Evolutionary conservation across 805 yeast species (phyloP).

Genomic region (Suhomyces pyralidae): DNA sequence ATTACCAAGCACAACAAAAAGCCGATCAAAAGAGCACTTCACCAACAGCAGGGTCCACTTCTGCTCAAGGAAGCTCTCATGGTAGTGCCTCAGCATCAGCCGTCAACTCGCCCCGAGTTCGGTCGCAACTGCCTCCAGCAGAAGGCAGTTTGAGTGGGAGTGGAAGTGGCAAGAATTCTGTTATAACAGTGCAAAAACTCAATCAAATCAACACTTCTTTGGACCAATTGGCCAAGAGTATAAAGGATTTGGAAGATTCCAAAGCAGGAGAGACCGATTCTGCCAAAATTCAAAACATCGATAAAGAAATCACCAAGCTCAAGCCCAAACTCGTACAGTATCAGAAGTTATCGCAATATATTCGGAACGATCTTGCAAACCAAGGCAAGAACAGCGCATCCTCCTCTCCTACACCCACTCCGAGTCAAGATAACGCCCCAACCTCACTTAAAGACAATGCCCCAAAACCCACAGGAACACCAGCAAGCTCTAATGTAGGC

Average conservation of each 20-base stretch:
- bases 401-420: slow-evolving; percentile 1
- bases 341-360: slow-evolving; percentile 20
- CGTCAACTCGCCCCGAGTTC: slow-evolving; percentile 1
- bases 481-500: neutral
- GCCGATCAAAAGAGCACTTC: slow-evolving; percentile 6
- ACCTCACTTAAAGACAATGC: neutral
- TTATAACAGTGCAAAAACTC: slow-evolving; percentile 17
- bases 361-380: slow-evolving; percentile 20
- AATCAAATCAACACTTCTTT: slow-evolving; percentile 21
- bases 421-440: neutral
- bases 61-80: neutral
- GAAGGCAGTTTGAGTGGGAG: neutral
- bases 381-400: slow-evolving; percentile 7
- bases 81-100: slow-evolving; percentile 2
- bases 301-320: slow-evolving; percentile 11
- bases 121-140: slow-evolving; percentile 3
- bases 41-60: neutral
- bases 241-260: slow-evolving; percentile 20
- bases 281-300: slow-evolving; percentile 4
- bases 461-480: neutral
- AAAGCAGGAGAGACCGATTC: slow-evolving; percentile 9
- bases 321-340: slow-evolving; percentile 18
- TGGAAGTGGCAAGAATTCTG: slow-evolving; percentile 2
- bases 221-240: slow-evolving; percentile 20
- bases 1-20: slow-evolving; percentile 23